These are phyloP conservation scores for Tolypocladium capitatum DNA, from an alignment of 2,329 filamentous ascomycete species.

Conservation along the genomic window DNA sequence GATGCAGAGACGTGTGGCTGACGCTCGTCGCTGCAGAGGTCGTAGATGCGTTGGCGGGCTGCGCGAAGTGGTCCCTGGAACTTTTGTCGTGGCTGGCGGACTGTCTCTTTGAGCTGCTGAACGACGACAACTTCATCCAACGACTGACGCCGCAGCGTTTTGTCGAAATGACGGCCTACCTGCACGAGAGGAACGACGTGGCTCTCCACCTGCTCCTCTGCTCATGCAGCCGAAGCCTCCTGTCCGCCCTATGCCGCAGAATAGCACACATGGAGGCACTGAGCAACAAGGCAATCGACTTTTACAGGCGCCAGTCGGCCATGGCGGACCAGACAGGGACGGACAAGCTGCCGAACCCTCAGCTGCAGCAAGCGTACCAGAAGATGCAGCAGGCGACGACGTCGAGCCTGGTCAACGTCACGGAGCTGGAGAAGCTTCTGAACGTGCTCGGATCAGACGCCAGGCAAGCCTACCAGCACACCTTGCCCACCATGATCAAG, in stretches of 20 bases:
- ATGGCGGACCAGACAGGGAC: conserved; percentile 23
- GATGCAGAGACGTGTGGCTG: neutral
- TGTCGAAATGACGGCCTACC: conserved; percentile 34
- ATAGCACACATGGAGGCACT: conserved; percentile 42
- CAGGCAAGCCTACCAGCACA: conserved; percentile 34
- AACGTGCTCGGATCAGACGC: conserved; percentile 34
- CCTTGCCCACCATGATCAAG: conserved; percentile 28
- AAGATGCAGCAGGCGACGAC: conserved; percentile 38
- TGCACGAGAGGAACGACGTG: conserved; percentile 42
- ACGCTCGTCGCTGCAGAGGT: conserved; percentile 38
- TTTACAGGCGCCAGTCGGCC: conserved; percentile 33
- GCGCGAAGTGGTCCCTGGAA: conserved; percentile 67
- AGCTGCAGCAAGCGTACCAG: conserved; percentile 43
- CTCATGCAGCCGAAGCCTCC: conserved; percentile 59
- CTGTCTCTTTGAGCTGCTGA: conserved; percentile 40
- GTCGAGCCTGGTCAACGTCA: conserved; percentile 40
- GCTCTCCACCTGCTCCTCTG: conserved; percentile 54
- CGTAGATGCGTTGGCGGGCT: conserved; percentile 57
- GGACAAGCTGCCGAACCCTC: conserved; percentile 29
- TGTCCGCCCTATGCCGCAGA: conserved; percentile 55
- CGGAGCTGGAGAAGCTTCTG: conserved; percentile 51
- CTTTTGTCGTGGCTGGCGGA: conserved; percentile 52
- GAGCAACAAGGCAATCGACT: conserved; percentile 34
- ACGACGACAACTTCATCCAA: conserved; percentile 36
- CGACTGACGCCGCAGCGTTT: conserved; percentile 35